These are phyloP conservation scores for Trichoderma polysporum DNA, from an alignment of 2,329 filamentous ascomycete genomes.

Conservation along the genomic window DNA sequence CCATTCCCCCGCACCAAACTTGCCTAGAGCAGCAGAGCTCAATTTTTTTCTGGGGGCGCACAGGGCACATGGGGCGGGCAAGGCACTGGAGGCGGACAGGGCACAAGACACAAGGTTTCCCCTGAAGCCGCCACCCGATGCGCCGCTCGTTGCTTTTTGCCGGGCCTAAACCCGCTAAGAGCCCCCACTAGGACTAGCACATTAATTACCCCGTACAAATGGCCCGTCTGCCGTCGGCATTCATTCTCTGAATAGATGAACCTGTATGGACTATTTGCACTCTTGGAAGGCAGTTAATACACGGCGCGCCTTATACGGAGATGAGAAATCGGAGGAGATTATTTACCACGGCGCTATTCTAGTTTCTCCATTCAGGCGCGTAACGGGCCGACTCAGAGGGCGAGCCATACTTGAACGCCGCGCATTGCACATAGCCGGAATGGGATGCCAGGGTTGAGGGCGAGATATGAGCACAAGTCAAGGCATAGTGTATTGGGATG, in stretches of 20 bases:
- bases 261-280: not conserved
- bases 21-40: not conserved
- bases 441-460: not conserved
- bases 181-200: not conserved
- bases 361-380: not conserved
- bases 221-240: not conserved
- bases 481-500: not conserved
- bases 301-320: not conserved
- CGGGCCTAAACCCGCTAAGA: not conserved
- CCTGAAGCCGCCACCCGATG: not conserved
- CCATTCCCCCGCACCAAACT: conserved; percentile 7
- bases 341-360: not conserved
- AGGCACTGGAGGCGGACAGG: not conserved
- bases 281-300: not conserved
- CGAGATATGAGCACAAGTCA: not conserved
- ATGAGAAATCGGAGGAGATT: not conserved
- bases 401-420: not conserved
- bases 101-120: not conserved
- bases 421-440: not conserved
- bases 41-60: not conserved
- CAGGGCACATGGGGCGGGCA: too few species aligned
- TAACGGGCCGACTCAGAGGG: conserved; percentile 6
- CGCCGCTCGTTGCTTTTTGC: not conserved
- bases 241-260: not conserved
- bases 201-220: not conserved